Base-by-base conservation (phyloP, 305 asterid genomes). In the Fraxinus paxiana region DNA sequence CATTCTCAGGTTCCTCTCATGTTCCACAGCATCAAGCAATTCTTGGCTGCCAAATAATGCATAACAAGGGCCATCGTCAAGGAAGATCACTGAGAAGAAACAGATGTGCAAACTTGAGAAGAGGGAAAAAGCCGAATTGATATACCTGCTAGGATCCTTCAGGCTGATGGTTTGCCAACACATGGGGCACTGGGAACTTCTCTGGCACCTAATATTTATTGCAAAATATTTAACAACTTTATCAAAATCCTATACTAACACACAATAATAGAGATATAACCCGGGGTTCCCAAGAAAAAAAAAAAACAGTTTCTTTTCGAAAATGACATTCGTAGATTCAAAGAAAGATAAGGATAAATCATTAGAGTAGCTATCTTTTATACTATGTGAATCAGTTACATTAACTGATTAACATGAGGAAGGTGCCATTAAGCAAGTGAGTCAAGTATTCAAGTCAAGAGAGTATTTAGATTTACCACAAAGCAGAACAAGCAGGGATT, bases 161-260 rank as follows among this genome's bases (percentile, higher is more conserved):
- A 94, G 87, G 87, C 93, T 90, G 86, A 94, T 88, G 54, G 89
- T 15, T 81, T 92, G 98, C 98, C 95, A 94, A 86, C 98, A 94
- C 97, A 94, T 94, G 30, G 98, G 98, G 88, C 97, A 94, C 85
- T 92, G 96, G 65, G 97, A 92, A 85, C 98, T 91, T 86, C 97
- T 89, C 89, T 92, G 98, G 83, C 97, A 92, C 98, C 97, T 94
- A 81, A 51, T 18, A 85, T 4, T 75, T 63, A 73, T 78, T 74
- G 56, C 43, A 46, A 79, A 18, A 31, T 38, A 48, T 20, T 13
- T 38, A 79, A 56, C 70, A 31, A 80, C 17, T 73, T 54, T 7
- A 69, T 69, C 37, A 69, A 69, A 30, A 30, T 15, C 20, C n/a
- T 69, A 30, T 69, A 69, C 37, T 12, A 30, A 30, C 0, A 26